Percentiles rank a stretch among this genome's conserved stretches.
phyloP scores from a whole-genome alignment of 2,329 filamentous ascomycete species.

The Domatiomyces globalis region DNA sequence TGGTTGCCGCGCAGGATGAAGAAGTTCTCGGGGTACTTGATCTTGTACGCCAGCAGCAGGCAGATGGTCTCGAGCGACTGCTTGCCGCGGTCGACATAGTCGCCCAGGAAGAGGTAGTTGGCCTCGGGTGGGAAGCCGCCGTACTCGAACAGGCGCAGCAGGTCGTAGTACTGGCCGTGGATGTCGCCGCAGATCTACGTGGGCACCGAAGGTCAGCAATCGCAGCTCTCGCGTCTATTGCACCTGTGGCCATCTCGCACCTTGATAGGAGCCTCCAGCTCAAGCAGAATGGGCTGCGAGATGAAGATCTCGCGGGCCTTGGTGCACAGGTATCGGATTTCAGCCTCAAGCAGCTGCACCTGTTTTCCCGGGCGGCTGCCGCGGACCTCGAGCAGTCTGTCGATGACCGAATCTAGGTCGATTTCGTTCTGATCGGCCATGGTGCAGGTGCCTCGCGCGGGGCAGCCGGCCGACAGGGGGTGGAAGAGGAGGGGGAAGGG shows the following conservation, averaged over 20 bases:
- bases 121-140: constrained; percentile 96
- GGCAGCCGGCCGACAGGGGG: constrained; percentile 5
- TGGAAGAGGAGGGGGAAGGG: constrained; percentile 3
- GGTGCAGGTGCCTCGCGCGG: constrained; percentile 23
- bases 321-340: constrained; percentile 94
- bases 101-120: constrained; percentile 98
- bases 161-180: constrained; percentile 97
- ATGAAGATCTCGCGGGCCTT: constrained; percentile 99
- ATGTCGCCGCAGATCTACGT: constrained; percentile 94
- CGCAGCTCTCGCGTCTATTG: neutral
- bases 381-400: constrained; percentile 90
- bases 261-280: constrained; percentile 98
- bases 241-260: constrained; percentile 36
- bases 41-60: constrained; percentile 93
- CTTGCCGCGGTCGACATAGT: constrained; percentile 98
- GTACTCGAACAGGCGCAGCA: constrained; percentile 93
- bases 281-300: constrained; percentile 92
- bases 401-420: constrained; percentile 98
- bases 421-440: constrained; percentile 78
- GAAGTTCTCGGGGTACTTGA: constrained; percentile 99
- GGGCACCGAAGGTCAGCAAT: neutral
- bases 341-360: constrained; percentile 88
- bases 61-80: constrained; percentile 98
- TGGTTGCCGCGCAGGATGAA: constrained; percentile 98
- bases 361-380: constrained; percentile 97